Evolutionary conservation across 2,329 filamentous ascomycete species (phyloP), one percentile per base, ranked within the genome.

Genomic region (Talaromyces marneffei): DNA sequence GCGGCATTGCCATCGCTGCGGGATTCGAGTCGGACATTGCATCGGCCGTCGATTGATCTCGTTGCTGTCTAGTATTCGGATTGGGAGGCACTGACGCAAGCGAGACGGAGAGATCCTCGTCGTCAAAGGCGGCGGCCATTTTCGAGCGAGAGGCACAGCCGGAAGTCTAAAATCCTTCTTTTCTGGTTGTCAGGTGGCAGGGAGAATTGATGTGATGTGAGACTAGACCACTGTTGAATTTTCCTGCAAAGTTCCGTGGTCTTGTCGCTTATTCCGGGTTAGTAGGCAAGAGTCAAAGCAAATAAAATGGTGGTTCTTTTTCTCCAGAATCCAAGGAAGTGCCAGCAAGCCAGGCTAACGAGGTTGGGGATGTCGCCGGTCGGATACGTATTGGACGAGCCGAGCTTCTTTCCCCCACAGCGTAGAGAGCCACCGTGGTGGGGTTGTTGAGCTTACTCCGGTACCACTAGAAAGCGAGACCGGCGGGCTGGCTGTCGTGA

Each of bases 31-130:
- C 66, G 67, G 56, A 61, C 62, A 62, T 52, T 52, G 65, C 65
- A 60, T 57, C 65, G 61, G 66, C 48, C 60, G 66, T 66, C 52
- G 72, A 67, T 65, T 69, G 71, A 40, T 64, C 67, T 64, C 56
- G 67, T 44, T 62, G 64, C 33, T 37, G 16, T 39, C 62, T 63
- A 59, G 44, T 65, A 63, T 57, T 65, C 57, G 63, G 69, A 65
- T 71, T 69, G 59, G 65, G 69, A 58, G 71, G 70, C 64, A 69
- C 66, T 58, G 72, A 62, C 59, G 71, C 67, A 66, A 91, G 80
- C 69, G 88, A 89, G 74, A 92, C 89, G 76, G 89, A 89, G 66
- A 92, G 86, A 79, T 92, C 89, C 79, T 91, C 89, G 75, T 92
- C 89, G 73, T 92, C 88, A 75, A 89, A 89, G 68, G 74, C 73